These are phyloP conservation scores for Sclerotinia subarctica DNA, from an alignment of 2,329 filamentous ascomycete species.

Conservation along the genomic window DNA sequence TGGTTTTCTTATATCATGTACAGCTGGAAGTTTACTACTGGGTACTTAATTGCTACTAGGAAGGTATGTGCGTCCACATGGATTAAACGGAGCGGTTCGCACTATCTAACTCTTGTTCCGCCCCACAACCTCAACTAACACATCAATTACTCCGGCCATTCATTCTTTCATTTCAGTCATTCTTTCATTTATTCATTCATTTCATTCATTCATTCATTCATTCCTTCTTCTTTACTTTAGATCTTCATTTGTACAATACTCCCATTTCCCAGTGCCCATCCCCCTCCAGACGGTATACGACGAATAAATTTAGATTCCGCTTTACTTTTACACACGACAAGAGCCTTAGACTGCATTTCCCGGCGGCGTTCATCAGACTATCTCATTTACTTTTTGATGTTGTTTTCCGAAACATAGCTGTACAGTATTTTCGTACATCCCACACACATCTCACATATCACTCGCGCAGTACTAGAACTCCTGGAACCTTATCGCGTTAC, in stretches of 20 bases:
- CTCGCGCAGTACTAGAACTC: not conserved
- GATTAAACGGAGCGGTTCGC: not conserved
- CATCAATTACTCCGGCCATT: not conserved
- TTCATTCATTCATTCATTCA: too few species aligned
- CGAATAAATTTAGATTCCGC: not conserved
- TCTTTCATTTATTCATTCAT: too few species aligned
- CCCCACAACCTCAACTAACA: not conserved
- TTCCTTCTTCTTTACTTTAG: not conserved
- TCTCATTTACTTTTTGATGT: not conserved
- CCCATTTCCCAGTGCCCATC: not conserved
- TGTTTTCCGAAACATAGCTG: not conserved
- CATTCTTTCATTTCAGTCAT: too few species aligned
- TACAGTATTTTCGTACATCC: not conserved
- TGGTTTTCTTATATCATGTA: not conserved
- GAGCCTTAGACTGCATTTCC: too few species aligned
- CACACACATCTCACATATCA: not conserved
- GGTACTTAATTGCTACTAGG: too few species aligned
- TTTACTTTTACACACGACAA: not conserved
- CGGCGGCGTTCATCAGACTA: not conserved
- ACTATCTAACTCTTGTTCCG: not conserved
- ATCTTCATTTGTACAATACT: slow-evolving; percentile 4
- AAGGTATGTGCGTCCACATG: not conserved
- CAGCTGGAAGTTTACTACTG: too few species aligned
- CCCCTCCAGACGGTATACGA: not conserved
- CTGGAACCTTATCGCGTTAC: not conserved